Base-by-base conservation (phyloP, 192 early-diverging fungal genomes). In the Coemansia sp. region DNA sequence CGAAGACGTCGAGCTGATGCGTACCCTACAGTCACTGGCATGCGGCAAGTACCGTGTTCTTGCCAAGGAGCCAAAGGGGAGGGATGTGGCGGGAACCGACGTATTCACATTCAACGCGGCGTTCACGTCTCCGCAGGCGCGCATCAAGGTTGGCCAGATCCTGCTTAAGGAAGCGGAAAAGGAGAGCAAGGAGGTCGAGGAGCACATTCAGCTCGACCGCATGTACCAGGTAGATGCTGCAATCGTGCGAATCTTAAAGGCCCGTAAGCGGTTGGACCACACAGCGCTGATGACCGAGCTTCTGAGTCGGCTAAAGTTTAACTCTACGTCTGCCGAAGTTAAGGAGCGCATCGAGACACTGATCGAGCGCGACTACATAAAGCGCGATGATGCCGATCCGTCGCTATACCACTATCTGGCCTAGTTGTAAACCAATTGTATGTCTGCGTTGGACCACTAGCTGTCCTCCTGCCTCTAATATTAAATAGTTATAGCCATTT, bases 221-320 rank as follows among this genome's bases (percentile, higher is more conserved):
- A 96, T 96, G 86, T 85, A 93, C 72, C 76, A 94, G 66, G 97
- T 99, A 78, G 95, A 99, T 85, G 97, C 96, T 1, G 96, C 96
- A 0, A 92, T 99, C 84, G 96, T 97, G 20, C 93, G 96, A 34
- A 92, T 99, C 64, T 95, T 99, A 95, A 99, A 99, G 84, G 94
- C 95, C 1, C 91, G 94, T 18, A 94, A 94, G 79, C 88, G 86
- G 29, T 73, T 96, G 82, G 92, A 94, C 66, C 92, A 97, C 75
- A 85, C 88, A 5, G 77, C 85, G 10, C 87, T 99, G 43, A 88
- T 97, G 69, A 87, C 89, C 16, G 96, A 99, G 74, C 91, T 97
- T 22, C 89, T 95, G 49, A 75, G 86, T 5, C 95, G 97, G 69
- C 86, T 97, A n/a, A 83, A 90, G 36, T 99, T 98, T 83, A 90